Base-by-base conservation (phyloP, 1,284 basidiomycete species). In the Anthracocystis panici-leucophaei region DNA sequence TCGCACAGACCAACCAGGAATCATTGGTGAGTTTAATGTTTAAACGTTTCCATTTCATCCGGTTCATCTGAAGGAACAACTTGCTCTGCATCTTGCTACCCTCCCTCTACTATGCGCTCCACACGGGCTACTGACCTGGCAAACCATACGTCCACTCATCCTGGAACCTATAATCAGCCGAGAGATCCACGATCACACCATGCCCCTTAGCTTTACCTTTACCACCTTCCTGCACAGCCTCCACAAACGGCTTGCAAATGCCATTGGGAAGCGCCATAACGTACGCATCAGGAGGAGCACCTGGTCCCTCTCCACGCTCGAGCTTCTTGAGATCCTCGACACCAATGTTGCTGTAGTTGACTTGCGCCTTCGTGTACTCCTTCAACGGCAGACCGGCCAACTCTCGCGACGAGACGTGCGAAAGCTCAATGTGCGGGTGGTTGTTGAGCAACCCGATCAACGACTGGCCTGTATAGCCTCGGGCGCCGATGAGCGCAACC, bases 211-310 rank as follows among this genome's bases (percentile, higher is more conserved):
- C 49, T 86, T 88, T 69, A 83, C 89, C 63, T 90, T 90, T 73
- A 86, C 88, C 70, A 75, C 86, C 89, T 2, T 91, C 91, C 82
- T 97, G 94, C 54, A 99, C 88, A 14, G 96, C 97, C 83, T 97
- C 95, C 20, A 99, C 95, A 82, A 97, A 99, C 0, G 95, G 95
- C 87, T 96, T 96, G 88, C 94, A 94, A 29, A 95, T 90, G 18
- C 96, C 97, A 82, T 99, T 99, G 33, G 96, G 96, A 46, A 99
- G 89, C 1, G 96, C 96, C 93, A 97, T 96, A 65, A 99, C 69
- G 62, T 84, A 85, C 11, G 83, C 83, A 44, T 85, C 83, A 49
- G 83, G 83, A 9, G 83, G 82, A 8, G 83, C 75, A 48, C 77
- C 76, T 29, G 76, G 77, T 41, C 81, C 79, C 29, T 77, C 64